These are phyloP conservation scores for Neurospora africana DNA, from an alignment of 495 filamentous ascomycete species.

Conservation along the genomic window DNA sequence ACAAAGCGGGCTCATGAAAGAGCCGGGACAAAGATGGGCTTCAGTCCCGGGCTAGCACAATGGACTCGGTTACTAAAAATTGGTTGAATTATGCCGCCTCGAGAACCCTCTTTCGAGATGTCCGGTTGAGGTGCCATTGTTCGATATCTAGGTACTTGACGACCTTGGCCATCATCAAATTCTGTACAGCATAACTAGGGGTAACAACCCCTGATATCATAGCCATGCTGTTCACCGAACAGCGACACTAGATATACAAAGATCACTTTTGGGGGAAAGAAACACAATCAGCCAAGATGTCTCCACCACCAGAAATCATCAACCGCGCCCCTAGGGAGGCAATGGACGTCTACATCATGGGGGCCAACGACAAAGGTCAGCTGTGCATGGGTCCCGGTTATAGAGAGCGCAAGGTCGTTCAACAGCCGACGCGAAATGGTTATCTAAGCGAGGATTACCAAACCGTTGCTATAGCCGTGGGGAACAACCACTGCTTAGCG, in stretches of 20 bases:
- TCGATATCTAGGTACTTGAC: not conserved
- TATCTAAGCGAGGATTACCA: conserved; percentile 20
- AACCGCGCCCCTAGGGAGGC: not conserved
- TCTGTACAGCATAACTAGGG: not conserved
- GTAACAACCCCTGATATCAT: not conserved
- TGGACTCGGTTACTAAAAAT: not conserved
- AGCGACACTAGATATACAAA: not conserved
- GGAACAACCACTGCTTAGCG: conserved; percentile 57
- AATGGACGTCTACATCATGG: conserved; percentile 8
- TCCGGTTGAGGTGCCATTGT: not conserved
- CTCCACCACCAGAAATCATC: not conserved
- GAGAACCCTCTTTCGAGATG: not conserved
- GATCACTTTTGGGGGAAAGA: not conserved
- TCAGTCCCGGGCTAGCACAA: not conserved
- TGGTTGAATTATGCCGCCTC: not conserved
- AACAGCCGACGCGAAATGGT: not conserved
- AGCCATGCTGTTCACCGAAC: not conserved
- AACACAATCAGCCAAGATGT: not conserved
- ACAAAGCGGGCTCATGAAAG: not conserved
- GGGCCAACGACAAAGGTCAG: conserved; percentile 6
- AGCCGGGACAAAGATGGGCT: not conserved
- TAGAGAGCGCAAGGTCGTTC: conserved; percentile 1
- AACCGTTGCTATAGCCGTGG: conserved; percentile 51
- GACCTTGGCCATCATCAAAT: not conserved
- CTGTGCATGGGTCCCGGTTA: not conserved